Evolutionary conservation across 192 early-diverging fungal species (phyloP).

Genomic region (Kappamyces sp.): DNA sequence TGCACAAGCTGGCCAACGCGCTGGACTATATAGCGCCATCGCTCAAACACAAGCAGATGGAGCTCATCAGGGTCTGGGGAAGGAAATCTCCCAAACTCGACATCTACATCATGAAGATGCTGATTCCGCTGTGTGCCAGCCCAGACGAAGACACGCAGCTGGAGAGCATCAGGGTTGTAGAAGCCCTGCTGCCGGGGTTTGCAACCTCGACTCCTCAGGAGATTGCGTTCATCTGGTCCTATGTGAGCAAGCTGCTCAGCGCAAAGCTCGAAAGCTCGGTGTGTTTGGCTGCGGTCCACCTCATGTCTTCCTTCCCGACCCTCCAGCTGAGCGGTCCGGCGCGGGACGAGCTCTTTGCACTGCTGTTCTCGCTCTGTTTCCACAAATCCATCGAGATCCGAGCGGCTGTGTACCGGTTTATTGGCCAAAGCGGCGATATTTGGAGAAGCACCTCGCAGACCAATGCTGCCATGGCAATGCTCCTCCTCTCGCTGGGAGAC

Average conservation of each 20-base stretch:
- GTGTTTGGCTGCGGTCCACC: constrained; percentile 20
- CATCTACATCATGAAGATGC: constrained; percentile 46
- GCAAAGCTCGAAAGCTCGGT: constrained; percentile 20
- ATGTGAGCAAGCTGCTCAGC: constrained; percentile 35
- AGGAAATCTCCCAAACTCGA: constrained; percentile 44
- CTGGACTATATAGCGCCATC: constrained; percentile 42
- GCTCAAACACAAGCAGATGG: constrained; percentile 40
- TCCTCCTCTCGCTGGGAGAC: constrained; percentile 45
- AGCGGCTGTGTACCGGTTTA: constrained; percentile 38
- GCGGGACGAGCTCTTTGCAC: constrained; percentile 39
- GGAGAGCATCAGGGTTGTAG: constrained; percentile 32
- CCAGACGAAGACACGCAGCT: constrained; percentile 43
- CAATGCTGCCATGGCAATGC: constrained; percentile 29
- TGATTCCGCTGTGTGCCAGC: constrained; percentile 39
- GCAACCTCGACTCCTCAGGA: constrained; percentile 29
- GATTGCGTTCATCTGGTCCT: constrained; percentile 43
- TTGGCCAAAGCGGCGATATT: constrained; percentile 32
- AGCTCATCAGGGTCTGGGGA: constrained; percentile 46
- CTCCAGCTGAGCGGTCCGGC: constrained; percentile 31
- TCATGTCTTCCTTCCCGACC: constrained; percentile 40
- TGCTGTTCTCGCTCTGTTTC: constrained; percentile 39
- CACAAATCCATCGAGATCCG: constrained; percentile 32
- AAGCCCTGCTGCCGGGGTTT: constrained; percentile 34
- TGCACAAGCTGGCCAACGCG: constrained; percentile 46
- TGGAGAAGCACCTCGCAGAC: constrained; percentile 40